Evolutionary conservation across 495 filamentous ascomycete genomes (phyloP), one percentile per base, ranked within the genome.

Genomic region (Hyphodiscus hymeniophilus): DNA sequence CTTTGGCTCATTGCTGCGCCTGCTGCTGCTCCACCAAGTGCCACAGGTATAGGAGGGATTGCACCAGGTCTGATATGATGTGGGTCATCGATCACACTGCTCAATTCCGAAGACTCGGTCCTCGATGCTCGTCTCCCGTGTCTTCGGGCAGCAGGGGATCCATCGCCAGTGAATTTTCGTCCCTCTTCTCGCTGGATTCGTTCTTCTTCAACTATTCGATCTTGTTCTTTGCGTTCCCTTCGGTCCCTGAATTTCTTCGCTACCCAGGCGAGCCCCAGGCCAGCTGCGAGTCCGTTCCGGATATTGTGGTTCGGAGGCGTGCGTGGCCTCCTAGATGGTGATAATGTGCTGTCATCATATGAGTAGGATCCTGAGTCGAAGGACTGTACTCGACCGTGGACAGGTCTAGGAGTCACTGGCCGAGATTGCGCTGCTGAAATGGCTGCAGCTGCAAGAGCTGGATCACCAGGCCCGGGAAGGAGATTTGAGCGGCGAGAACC

Each of bases 211-310:
- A 81, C 78, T 13, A 85, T 42, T n/a, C 81, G 72, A 13, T 71
- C 74, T 34, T 87, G 71, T 43, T 87, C 81, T 55, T 77, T 80
- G 38, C 72, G 68, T 13, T 77, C 76, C 51, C 72, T 75, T 10
- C 76, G 68, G 38, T 76, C 76, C 30, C 73, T 80, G 56, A 82
- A 79, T 55, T 80, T 71, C 59, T 80, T 84, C 5, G 62, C 80
- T 63, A 66, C 77, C 62, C 54, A 87, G 64, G 59, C 84, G 67
- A 68, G 75, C 10, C 89, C 89, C 4, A 87, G 66, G 2, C 77
- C 79, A 26, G 82, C 76, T 22, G 76, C 60, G 11, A 92, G 52
- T 0, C 81, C 81, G 57, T 89, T 79, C 17, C 74, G 72, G 3
- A 76, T 56, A 2, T 67, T 70, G 62, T 79, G 72, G 16, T n/a